Evolutionary conservation across 2,329 filamentous ascomycete species (phyloP), one percentile per base, ranked within the genome.

Genomic region (Talaromyces sp.): DNA sequence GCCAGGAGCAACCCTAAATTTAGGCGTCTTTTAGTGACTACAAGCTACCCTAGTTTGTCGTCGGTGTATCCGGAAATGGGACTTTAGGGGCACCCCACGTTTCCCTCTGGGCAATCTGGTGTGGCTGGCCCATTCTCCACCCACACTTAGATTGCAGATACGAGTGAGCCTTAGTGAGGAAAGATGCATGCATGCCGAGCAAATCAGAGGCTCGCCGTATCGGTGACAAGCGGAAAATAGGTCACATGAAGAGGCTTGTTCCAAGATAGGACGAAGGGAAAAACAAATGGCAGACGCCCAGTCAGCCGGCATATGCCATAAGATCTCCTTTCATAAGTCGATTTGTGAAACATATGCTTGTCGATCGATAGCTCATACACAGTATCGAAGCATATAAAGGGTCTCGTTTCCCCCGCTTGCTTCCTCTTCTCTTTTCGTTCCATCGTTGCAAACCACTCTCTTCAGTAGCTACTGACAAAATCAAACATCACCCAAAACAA

Each of bases 21-120:
- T 61, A 49, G 36, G 60, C 25, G 58, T 22, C 45, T 22, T 38
- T 51, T 51, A 62, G 61, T 38, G 51, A 36, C n/a, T 3, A 7
- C 36, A 47, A 45, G 29, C 61, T 63, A 56, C 51, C 61, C 53
- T 31, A n/a, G 53, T 63, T 45, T 45, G 61, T 45, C 61, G 27
- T 27, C 61, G 61, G 61, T 63, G 61, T 58, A 47, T 34, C 27
- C 49, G 36, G 49, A 56, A 53, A 25, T 19, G 47, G 47, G 31
- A 17, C 34, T 36, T 51, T 7, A 45, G 58, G 17, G 34, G 19
- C 34, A 62, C 47, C 45, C 45, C 60, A 62, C 60, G 60, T 62
- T 61, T 61, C 47, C 22, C 6, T 34, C 13, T 34, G 49, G 36
- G 10, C 61, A 63, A 56, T 56, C 49, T 63, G 49, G 59, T 61